Conservation (phyloP, 768 basidiomycete species). For the Dacryopinax spathularia region DNA sequence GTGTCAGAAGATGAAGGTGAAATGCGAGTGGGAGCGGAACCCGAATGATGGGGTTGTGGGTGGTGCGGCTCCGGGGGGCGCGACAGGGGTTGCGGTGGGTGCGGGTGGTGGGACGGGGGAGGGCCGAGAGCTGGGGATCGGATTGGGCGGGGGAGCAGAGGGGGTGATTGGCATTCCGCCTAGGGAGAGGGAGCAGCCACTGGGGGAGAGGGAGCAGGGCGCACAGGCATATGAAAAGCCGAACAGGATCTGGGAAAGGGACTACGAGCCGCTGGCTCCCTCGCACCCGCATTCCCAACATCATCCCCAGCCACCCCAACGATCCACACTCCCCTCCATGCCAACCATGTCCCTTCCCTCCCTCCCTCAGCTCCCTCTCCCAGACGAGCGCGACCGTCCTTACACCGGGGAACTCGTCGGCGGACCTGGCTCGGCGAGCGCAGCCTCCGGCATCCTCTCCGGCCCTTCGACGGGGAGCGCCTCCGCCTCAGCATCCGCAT, state of each 20-base stretch:
- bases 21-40: slow-evolving; percentile 2
- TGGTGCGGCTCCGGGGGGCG: too few species aligned
- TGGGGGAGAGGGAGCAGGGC: not conserved
- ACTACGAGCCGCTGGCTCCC: not conserved
- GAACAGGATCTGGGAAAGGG: not conserved
- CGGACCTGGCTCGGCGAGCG: too few species aligned
- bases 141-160: too few species aligned
- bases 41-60: not conserved
- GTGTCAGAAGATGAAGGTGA: slow-evolving; percentile 4
- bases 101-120: too few species aligned
- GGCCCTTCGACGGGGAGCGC: not conserved
- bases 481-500: not conserved
- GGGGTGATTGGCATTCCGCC: too few species aligned
- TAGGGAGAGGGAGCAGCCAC: not conserved
- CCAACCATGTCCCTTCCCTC: too few species aligned
- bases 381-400: too few species aligned
- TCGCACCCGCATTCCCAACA: not conserved
- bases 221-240: not conserved
- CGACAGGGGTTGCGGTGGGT: too few species aligned
- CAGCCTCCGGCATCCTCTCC: too few species aligned
- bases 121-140: too few species aligned
- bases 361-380: not conserved
- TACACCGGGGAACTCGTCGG: too few species aligned
- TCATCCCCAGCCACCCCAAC: not conserved
- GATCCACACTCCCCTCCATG: too few species aligned